Percentiles rank a stretch among this genome's conserved stretches.
Evolutionary conservation across 2,329 filamentous ascomycete species (phyloP).

Genomic region (Dactylonectria macrodidyma): DNA sequence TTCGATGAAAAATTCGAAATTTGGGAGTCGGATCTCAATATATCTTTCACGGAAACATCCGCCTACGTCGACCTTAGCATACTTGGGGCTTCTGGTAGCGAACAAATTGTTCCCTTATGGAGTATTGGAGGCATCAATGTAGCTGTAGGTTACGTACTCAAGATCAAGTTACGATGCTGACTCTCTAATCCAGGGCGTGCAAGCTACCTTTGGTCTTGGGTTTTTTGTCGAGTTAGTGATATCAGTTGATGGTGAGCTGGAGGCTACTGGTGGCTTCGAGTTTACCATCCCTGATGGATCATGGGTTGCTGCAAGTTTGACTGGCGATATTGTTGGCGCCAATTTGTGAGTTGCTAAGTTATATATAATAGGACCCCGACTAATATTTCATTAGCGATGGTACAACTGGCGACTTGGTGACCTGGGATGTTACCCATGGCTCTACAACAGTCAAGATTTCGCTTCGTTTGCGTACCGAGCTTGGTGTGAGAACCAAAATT

Average conservation of each 20-base stretch:
- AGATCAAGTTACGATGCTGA: background rate
- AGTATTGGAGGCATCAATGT: slow-evolving; percentile 10
- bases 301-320: slow-evolving; percentile 4
- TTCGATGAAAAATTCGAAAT: slow-evolving; percentile 12
- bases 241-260: background rate
- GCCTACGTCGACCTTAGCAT: slow-evolving; percentile 12
- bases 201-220: slow-evolving; percentile 6
- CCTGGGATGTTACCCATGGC: slow-evolving; percentile 5
- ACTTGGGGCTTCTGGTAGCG: background rate
- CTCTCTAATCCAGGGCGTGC: background rate
- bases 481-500: background rate
- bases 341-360: slow-evolving; percentile 7
- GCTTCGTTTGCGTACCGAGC: slow-evolving; percentile 16
- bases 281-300: slow-evolving; percentile 25
- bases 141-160: background rate
- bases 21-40: slow-evolving; percentile 3
- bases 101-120: slow-evolving; percentile 5
- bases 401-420: background rate
- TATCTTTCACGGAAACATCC: slow-evolving; percentile 4
- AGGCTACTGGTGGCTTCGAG: slow-evolving; percentile 15
- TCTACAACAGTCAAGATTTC: slow-evolving; percentile 8
- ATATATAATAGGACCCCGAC: background rate
- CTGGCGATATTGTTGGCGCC: background rate
- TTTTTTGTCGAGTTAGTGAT: slow-evolving; percentile 22
- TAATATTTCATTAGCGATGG: slow-evolving; percentile 8